Evolutionary conservation across 768 basidiomycete species (phyloP), one percentile per base, ranked within the genome.

Genomic region (Leccinellum luteum): DNA sequence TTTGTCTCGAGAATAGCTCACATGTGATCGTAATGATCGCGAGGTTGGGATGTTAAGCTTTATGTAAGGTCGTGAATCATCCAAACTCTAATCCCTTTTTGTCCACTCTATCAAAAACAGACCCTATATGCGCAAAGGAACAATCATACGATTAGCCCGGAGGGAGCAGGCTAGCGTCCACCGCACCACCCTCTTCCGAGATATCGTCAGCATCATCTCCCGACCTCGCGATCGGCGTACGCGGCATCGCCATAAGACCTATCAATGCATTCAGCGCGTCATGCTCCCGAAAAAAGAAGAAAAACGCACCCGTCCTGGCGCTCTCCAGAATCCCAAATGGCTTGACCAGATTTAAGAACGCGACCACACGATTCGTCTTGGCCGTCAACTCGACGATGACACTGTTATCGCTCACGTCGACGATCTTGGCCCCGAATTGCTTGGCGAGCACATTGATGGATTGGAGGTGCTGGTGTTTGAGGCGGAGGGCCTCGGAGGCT

Each of bases 221-320:
- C 25, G 78, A 73, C 53, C 79, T 76, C 15, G 82, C 71, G 66
- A 98, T 90, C 3, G 96, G 95, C 6, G 97, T 97, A 59, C 97
- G 85, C 4, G 97, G 97, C 91, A 99, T 97, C 6, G 92, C 95
- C 96, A 99, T 99, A 38, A 92, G 76, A 69, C 95, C 95, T 96
- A 60, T 6, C 31, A 27, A 28, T 34, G 35, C 15, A 38, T 14
- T 57, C 31, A 23, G 17, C 32, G 45, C 49, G n/a, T 28, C 45
- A 31, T 17, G 6, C 17, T 10, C 21, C 1, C 3, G 7, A 17
- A 34, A n/a, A n/a, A 15, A 15, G 28, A 27, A 3, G 54, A 34
- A 53, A 30, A 10, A 77, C 84, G 57, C 60, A 95, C 95, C 96
- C 32, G 94, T 94, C 55, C 97, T 79, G 21, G 97, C 95, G 28